Base-by-base conservation (phyloP, 768 basidiomycete genomes). In the Leccinum longicurvipes region DNA sequence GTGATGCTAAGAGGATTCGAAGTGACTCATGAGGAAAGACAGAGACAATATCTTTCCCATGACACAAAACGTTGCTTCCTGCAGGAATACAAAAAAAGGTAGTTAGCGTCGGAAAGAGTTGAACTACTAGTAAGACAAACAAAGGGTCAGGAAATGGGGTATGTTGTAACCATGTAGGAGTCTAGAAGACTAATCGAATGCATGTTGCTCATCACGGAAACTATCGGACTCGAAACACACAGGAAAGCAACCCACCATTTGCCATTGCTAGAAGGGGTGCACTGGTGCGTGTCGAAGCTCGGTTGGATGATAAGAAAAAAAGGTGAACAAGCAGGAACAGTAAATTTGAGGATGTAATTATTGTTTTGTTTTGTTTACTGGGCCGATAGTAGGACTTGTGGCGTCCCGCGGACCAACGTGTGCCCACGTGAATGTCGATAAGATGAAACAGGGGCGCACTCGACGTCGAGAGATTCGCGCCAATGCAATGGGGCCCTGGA, bases 181-280 rank as follows among this genome's bases (percentile, higher is more conserved):
- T 91, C 91, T 91, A 86, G 72, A 92, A 92, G 91, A 95, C 91
- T 94, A 95, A 95, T 94, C 93, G 87, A 68, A 79, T 80, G 73
- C 80, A 73, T 72, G 72, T 74, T 82, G 79, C 80, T 84, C 86
- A 85, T 80, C 74, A 74, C 51, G 15, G 36, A 6, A 54, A 58
- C 59, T 21, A 9, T 36, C 2, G 46, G 53, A 19, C 41, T 39
- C 3, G 31, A 45, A 32, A 50, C 12, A 19, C 14, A 28, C 29
- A 24, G 3, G 9, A 15, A 55, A 50, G 28, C 48, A 39, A 58
- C 64, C 19, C 46, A 67, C 66, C 56, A 48, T 49, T 52, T 39
- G 15, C 19, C 6, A 27, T 54, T 50, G 6, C n/a, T 12, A 11
- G 17, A 32, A 48, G 29, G 8, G 28, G 21, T 29, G 32, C 4